Conservation (phyloP, 2,329 filamentous ascomycete species). For the Microthyrium microscopicum region DNA sequence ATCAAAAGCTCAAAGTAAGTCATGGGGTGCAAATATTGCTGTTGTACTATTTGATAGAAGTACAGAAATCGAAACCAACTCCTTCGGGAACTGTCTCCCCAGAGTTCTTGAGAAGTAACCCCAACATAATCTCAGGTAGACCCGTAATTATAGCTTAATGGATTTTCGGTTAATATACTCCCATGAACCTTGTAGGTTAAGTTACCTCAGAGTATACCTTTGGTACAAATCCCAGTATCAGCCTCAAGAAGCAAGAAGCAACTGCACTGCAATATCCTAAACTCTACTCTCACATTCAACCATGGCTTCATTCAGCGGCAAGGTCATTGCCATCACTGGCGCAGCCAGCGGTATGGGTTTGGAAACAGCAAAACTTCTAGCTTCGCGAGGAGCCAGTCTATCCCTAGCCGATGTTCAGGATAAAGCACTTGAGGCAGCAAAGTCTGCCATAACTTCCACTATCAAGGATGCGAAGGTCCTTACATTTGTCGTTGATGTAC, state of each 20-base stretch:
- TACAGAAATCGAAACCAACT: too few species aligned
- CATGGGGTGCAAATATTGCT: too few species aligned
- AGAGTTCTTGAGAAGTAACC: too few species aligned
- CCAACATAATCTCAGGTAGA: too few species aligned
- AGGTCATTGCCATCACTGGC: constrained; percentile 8
- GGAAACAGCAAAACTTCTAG: constrained; percentile 5
- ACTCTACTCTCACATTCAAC: background rate
- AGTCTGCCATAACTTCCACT: background rate
- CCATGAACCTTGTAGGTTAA: too few species aligned
- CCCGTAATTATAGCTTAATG: too few species aligned
- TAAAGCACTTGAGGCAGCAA: constrained; percentile 1
- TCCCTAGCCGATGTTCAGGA: constrained; percentile 7
- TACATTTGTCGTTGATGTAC: constrained; percentile 17
- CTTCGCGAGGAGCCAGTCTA: constrained; percentile 1
- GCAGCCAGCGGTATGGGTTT: constrained; percentile 8
- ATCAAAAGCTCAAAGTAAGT: too few species aligned
- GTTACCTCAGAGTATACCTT: too few species aligned
- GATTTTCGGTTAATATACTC: too few species aligned
- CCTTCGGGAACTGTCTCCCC: too few species aligned
- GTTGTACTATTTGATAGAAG: too few species aligned
- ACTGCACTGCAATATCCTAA: background rate
- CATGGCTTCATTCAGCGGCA: constrained; percentile 7
- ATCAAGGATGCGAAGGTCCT: constrained; percentile 9
- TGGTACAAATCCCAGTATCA: too few species aligned
- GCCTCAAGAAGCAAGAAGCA: background rate